phyloP scores from a whole-genome alignment of 768 basidiomycete species.

The Kwoniella mangroviensis region DNA sequence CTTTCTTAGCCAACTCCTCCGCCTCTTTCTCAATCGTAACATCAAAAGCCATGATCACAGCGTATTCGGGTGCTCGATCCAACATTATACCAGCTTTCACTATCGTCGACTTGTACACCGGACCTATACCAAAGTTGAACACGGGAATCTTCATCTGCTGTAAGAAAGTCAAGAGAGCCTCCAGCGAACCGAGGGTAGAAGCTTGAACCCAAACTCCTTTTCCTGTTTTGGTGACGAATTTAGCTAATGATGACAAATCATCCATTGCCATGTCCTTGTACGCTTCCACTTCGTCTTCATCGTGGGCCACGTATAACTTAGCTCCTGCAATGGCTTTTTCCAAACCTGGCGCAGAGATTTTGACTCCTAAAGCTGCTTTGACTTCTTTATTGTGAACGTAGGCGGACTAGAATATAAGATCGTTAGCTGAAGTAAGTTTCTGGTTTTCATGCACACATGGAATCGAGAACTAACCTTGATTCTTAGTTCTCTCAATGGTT shows the following conservation, averaged over 20 bases:
- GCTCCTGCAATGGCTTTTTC: conserved; percentile 99
- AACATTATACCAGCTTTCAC: conserved; percentile 92
- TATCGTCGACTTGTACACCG: conserved; percentile 92
- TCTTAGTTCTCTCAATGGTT: conserved; percentile 91
- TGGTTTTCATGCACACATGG: background rate
- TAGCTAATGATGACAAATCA: conserved; percentile 83
- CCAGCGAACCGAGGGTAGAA: conserved; percentile 93
- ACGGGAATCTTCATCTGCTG: conserved; percentile 95
- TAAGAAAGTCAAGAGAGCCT: conserved; percentile 94
- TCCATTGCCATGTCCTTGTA: conserved; percentile 95
- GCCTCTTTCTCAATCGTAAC: conserved; percentile 92
- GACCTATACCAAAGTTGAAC: conserved; percentile 95
- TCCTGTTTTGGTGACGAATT: conserved; percentile 93
- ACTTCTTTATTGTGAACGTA: conserved; percentile 98
- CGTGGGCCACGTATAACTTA: conserved; percentile 84
- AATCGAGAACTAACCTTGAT: conserved; percentile 71
- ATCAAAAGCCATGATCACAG: conserved; percentile 95
- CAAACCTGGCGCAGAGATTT: conserved; percentile 89
- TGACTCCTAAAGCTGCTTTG: conserved; percentile 95
- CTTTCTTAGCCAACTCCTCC: conserved; percentile 86
- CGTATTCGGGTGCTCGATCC: conserved; percentile 92
- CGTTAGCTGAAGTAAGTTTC: background rate
- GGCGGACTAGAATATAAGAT: conserved; percentile 66
- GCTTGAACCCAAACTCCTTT: conserved; percentile 97
- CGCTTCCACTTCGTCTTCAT: conserved; percentile 96